Conservation (phyloP, 768 basidiomycete genomes). For the Suillus variegatus region DNA sequence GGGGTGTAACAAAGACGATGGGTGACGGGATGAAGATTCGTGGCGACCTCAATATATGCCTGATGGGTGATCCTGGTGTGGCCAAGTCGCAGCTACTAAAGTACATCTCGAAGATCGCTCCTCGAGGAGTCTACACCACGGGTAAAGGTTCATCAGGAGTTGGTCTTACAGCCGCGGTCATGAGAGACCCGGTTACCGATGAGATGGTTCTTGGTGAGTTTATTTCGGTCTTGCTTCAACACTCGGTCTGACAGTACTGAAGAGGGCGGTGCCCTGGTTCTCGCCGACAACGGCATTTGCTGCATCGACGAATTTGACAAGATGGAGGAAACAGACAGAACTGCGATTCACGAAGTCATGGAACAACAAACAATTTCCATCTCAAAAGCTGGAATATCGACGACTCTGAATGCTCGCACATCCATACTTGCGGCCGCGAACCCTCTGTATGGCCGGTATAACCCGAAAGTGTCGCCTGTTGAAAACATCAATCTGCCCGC, state of each 20-base stretch:
- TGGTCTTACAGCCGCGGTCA: conserved; percentile 97
- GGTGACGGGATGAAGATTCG: conserved; percentile 99
- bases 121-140: conserved; percentile 96
- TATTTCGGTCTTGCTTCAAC: background rate
- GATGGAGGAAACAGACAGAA: conserved; percentile 98
- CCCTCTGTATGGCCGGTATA: conserved; percentile 97
- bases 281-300: conserved; percentile 99
- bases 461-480: conserved; percentile 95
- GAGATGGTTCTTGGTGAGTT: conserved; percentile 96
- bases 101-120: conserved; percentile 98
- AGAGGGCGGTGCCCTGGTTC: conserved; percentile 99
- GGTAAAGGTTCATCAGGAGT: conserved; percentile 99
- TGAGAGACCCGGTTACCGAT: conserved; percentile 98
- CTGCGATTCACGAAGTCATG: conserved; percentile 99
- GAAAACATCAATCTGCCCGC: conserved; percentile 99
- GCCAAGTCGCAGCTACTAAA: conserved; percentile 97
- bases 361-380: conserved; percentile 99
- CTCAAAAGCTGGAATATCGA: conserved; percentile 98
- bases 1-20: conserved; percentile 93
- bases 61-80: conserved; percentile 99
- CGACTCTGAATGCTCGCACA: conserved; percentile 95
- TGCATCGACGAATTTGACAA: conserved; percentile 99
- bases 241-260: conserved; percentile 20
- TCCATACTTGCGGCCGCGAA: conserved; percentile 98
- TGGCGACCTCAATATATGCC: conserved; percentile 94